phyloP scores from a whole-genome alignment of 2,329 filamentous ascomycete species.

The Epichloe glyceriae region DNA sequence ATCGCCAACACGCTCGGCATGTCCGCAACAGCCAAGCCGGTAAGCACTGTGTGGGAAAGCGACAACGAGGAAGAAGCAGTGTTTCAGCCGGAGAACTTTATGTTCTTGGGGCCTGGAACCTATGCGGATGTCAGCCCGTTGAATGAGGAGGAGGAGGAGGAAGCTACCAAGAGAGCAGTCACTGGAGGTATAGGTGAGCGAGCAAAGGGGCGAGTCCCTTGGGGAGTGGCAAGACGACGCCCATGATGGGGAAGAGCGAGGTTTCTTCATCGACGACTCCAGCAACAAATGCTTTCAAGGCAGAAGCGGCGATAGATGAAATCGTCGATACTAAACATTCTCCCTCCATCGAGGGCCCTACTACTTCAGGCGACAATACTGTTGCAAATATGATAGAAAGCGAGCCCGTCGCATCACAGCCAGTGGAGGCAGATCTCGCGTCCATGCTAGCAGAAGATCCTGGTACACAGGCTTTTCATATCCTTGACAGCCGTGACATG shows the following conservation, averaged over 20 bases:
- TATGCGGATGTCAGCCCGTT: conserved; percentile 33
- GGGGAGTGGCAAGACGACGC: conserved; percentile 18
- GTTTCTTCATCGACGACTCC: background rate
- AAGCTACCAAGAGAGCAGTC: conserved; percentile 8
- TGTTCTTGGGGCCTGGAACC: conserved; percentile 35
- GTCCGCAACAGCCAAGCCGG: conserved; percentile 20
- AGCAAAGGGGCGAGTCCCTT: conserved; percentile 16
- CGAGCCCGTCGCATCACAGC: conserved; percentile 6
- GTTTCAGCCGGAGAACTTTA: conserved; percentile 40
- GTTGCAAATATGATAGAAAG: background rate
- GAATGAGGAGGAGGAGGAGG: conserved; percentile 27
- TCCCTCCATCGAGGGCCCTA: background rate
- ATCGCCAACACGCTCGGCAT: conserved; percentile 13
- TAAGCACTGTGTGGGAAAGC: conserved; percentile 21
- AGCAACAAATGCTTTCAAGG: background rate
- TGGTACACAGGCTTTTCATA: conserved; percentile 12
- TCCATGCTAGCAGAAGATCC: background rate
- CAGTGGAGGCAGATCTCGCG: background rate
- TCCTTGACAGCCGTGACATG: conserved; percentile 23
- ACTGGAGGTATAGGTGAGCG: conserved; percentile 11
- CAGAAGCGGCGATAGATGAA: background rate
- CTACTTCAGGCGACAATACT: background rate
- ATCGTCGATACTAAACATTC: background rate
- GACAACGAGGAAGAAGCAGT: conserved; percentile 23
- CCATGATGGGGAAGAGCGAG: conserved; percentile 12